Evolutionary conservation across 2,329 filamentous ascomycete species (phyloP).

Genomic region (Aureobasidium mangrovei): DNA sequence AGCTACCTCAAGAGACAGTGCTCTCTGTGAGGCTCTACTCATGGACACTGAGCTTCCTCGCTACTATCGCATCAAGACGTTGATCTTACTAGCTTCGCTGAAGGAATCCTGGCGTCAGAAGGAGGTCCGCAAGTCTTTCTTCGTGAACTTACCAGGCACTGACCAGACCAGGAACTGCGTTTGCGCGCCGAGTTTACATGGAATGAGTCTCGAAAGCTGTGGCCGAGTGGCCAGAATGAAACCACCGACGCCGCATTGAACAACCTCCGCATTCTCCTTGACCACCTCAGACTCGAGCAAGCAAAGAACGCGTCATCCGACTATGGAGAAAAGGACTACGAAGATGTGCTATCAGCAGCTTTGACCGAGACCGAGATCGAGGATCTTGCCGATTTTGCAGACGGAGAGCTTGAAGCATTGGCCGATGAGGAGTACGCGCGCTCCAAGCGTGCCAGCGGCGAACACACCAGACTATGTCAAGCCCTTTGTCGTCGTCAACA

Average conservation of each 20-base stretch:
- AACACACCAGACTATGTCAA: background rate
- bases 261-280: background rate
- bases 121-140: background rate
- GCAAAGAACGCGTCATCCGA: background rate
- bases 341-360: background rate
- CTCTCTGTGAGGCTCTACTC: background rate
- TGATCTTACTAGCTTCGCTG: background rate
- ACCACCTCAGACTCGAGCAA: background rate
- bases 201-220: background rate
- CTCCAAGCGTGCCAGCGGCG: background rate
- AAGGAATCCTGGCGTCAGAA: conserved; percentile 2
- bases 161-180: background rate
- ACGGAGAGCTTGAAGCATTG: background rate
- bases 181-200: background rate
- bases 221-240: background rate
- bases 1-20: background rate
- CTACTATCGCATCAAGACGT: conserved; percentile 8
- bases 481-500: background rate
- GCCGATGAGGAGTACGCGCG: conserved; percentile 7
- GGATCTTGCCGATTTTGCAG: conserved; percentile 2
- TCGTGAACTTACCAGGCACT: background rate
- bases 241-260: background rate
- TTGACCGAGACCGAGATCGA: conserved; percentile 5
- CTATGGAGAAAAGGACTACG: background rate
- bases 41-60: conserved; percentile 3